Evolutionary conservation across 2,329 filamentous ascomycete genomes (phyloP), one percentile per base, ranked within the genome.

Genomic region (Botryotinia narcissicola): DNA sequence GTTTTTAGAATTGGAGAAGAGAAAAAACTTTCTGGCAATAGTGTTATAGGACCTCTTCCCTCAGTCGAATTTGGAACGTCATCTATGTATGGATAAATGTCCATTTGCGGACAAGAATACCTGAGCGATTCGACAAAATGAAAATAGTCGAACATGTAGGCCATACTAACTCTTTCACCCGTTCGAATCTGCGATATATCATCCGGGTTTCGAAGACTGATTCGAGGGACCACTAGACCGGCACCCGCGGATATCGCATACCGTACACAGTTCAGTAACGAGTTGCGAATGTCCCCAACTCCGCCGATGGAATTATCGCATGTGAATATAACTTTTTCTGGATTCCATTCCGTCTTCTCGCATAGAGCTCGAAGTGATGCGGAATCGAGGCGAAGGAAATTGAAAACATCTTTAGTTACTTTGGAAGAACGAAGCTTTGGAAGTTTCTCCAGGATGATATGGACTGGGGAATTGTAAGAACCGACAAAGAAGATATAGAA

Each of bases 261-360:
- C 25, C 79, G 74, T 29, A 80, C 75, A 72, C 80, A 81, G 37
- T 77, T 78, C 20, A 81, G 75, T 18, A 81, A 75, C 42, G 77
- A 79, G 63, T 80, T 80, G 46, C 79, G 76, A 14, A 79, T 75
- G 46, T 81, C 78, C n/a, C 77, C 78, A 14, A 80, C 73, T n/a
- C 75, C 76, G 20, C 79, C 79, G 25, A 75, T 42, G 16, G 76
- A 76, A 66, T 78, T 73, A 51, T 74, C 74, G 75, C 80, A 80
- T 12, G 74, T 75, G 72, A 80, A 78, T 14, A 76, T 73, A 12
- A 78, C 48, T n/a, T n/a, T 71, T 42, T 75, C 74, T 25, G 72
- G 29, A 46, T 79, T 76, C 78, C 78, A 80, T 46, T 74, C 37
- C 29, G 76, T 77, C 3, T 66, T 75, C 3, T 73, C 74, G 75